Base-by-base conservation (phyloP, 352 stramenopile species). In the Phytophthora vignae region DNA sequence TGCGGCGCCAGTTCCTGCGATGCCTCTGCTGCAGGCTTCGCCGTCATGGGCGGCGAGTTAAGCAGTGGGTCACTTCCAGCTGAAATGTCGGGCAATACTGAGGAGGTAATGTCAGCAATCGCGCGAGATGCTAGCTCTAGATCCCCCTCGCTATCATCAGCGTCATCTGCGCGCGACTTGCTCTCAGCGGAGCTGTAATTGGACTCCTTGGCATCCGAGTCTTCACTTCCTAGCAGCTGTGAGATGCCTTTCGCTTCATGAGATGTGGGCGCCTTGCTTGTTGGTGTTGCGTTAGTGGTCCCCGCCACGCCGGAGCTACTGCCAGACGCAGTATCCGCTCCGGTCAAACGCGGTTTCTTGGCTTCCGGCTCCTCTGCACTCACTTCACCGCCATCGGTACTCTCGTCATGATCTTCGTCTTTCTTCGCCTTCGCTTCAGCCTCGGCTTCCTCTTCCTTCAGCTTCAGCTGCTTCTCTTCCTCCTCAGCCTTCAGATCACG, bases 401-500 rank as follows among this genome's bases (percentile, higher is more conserved):
- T 66, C 11, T 73, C 48, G 11, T 27, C 62, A 33, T 62, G 58
- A 17, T 78, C 55, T 22, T 57, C 59, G 22, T 71, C 66, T 70
- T 64, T 64, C 64, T 64, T 56, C 25, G 40, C 68, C 38, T 76
- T 72, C 21, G 55, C 60, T 54, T 73, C 67, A 53, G 59, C 63
- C 25, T 82, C 73, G 1, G 46, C 44, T 70, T 69, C 61, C 44
- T 81, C 46, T 46, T 81, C 61, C 69, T 74, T 85, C 42, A 59
- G 72, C 29, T 48, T 63, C 33, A 68, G 48, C 29, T 76, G 69
- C 46, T 82, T 71, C 50, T 86, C 85, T 2, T 88, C 81, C n/a
- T 83, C 71, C 38, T 87, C 79, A 15, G 74, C 68, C 42, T 88
- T 86, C 22, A 84, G 48, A 12, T 80, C 74, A 15, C 85, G 79